phyloP scores from a whole-genome alignment of 768 basidiomycete genomes.

The Auricularia cornea region DNA sequence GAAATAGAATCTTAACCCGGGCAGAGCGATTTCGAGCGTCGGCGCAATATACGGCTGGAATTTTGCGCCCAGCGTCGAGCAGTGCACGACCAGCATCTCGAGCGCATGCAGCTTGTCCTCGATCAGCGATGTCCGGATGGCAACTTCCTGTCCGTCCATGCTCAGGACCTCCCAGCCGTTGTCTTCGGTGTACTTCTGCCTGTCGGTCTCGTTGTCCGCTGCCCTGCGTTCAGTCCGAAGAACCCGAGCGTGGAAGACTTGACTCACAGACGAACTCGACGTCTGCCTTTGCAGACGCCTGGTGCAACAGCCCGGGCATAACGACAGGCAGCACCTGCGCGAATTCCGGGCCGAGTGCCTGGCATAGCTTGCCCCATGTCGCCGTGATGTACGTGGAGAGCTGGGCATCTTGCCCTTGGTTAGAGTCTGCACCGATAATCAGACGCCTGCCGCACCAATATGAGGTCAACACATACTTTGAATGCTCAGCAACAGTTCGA shows the following conservation, averaged over 20 bases:
- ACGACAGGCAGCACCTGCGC: constrained; percentile 80
- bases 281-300: constrained; percentile 75
- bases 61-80: constrained; percentile 52
- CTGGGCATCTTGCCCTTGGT: constrained; percentile 62
- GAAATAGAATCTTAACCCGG: constrained; percentile 66
- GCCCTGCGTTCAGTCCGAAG: not conserved
- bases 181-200: constrained; percentile 30
- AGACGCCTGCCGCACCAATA: not conserved
- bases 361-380: constrained; percentile 86
- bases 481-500: constrained; percentile 65
- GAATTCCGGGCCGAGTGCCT: constrained; percentile 76
- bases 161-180: constrained; percentile 71
- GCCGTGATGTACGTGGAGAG: constrained; percentile 68
- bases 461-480: constrained; percentile 56
- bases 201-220: constrained; percentile 49
- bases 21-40: constrained; percentile 62
- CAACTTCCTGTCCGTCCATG: constrained; percentile 69
- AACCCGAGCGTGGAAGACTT: not conserved
- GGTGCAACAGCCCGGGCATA: constrained; percentile 67
- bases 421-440: constrained; percentile 40
- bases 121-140: constrained; percentile 70
- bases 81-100: constrained; percentile 77
- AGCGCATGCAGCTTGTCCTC: constrained; percentile 87
- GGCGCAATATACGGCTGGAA: constrained; percentile 71
- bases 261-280: constrained; percentile 60